phyloP scores from a whole-genome alignment of 352 stramenopile species.

The Phytophthora sojae region DNA sequence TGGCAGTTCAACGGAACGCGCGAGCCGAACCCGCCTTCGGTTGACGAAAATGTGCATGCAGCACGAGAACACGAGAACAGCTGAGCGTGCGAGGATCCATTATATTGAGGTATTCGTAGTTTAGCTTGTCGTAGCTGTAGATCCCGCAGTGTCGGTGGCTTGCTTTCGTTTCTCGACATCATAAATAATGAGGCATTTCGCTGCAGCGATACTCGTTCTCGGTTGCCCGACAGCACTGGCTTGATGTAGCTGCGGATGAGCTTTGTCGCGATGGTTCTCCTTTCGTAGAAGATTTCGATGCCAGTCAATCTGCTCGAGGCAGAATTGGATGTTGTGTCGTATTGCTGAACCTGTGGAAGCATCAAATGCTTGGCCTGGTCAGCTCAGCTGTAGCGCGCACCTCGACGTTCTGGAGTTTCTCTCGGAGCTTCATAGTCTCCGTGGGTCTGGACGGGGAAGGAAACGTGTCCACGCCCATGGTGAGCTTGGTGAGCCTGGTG shows the following conservation, averaged over 20 bases:
- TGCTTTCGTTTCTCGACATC: slow-evolving; percentile 31
- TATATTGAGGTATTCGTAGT: slow-evolving; percentile 17
- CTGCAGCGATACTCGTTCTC: slow-evolving; percentile 3
- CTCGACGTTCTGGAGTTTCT: slow-evolving; percentile 27
- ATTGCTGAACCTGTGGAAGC: background rate
- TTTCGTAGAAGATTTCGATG: slow-evolving; percentile 2
- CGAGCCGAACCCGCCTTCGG: background rate
- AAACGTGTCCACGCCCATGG: slow-evolving; percentile 14
- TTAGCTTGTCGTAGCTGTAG: slow-evolving; percentile 1
- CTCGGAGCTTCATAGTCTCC: slow-evolving; percentile 34
- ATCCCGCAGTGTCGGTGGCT: slow-evolving; percentile 16
- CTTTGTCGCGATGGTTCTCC: slow-evolving; percentile 2
- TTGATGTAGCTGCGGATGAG: slow-evolving; percentile 4
- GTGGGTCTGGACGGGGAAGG: slow-evolving; percentile 26
- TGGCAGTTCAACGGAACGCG: slow-evolving; percentile 1
- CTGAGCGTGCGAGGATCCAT: slow-evolving; percentile 12
- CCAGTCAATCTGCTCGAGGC: slow-evolving; percentile 11
- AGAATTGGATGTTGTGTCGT: slow-evolving; percentile 1
- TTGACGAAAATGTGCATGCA: background rate
- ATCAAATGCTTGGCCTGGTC: slow-evolving; percentile 1
- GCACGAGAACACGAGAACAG: background rate
- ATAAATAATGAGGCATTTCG: slow-evolving; percentile 46
- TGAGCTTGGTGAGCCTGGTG: slow-evolving; percentile 19
- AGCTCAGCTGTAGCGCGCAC: slow-evolving; percentile 40
- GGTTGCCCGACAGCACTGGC: background rate